phyloP scores from a whole-genome alignment of 352 stramenopile genomes.

The Thalassiosira sp. region DNA sequence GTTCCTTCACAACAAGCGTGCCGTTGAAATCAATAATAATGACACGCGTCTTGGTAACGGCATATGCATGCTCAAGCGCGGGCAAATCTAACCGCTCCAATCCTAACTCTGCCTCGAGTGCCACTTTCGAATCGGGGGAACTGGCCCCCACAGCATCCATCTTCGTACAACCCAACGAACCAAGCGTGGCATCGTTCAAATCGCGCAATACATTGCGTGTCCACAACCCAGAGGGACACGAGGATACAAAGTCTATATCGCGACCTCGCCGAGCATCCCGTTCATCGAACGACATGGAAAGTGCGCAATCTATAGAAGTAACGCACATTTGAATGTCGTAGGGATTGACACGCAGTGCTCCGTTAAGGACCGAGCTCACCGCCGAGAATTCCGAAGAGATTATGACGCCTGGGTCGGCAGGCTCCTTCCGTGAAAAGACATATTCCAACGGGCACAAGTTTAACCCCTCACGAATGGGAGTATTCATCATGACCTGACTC shows the following conservation, averaged over 20 bases:
- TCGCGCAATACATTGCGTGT: slow-evolving; percentile 94
- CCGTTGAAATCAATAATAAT: slow-evolving; percentile 98
- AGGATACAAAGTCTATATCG: slow-evolving; percentile 95
- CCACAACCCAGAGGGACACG: slow-evolving; percentile 90
- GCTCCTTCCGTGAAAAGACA: slow-evolving; percentile 79
- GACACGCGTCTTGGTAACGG: slow-evolving; percentile 87
- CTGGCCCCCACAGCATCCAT: slow-evolving; percentile 31
- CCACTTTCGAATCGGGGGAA: slow-evolving; percentile 52
- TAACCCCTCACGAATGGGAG: slow-evolving; percentile 94
- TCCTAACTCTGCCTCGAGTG: slow-evolving; percentile 55
- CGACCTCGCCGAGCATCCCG: slow-evolving; percentile 88
- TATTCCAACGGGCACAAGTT: slow-evolving; percentile 96
- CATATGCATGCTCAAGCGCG: slow-evolving; percentile 87
- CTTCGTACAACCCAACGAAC: slow-evolving; percentile 31
- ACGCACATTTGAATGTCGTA: slow-evolving; percentile 92
- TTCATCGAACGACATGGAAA: slow-evolving; percentile 91
- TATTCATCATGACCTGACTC: slow-evolving; percentile 95
- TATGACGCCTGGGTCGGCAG: slow-evolving; percentile 89
- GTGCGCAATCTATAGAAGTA: slow-evolving; percentile 89
- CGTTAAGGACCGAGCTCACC: slow-evolving; percentile 94
- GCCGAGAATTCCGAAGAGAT: slow-evolving; percentile 96
- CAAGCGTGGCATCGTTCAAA: slow-evolving; percentile 81
- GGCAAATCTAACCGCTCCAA: slow-evolving; percentile 84
- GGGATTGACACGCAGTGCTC: slow-evolving; percentile 94
- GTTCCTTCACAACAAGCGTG: slow-evolving; percentile 91